These are phyloP conservation scores for Didymella sp. DNA, from an alignment of 2,329 filamentous ascomycete species.

Conservation along the genomic window DNA sequence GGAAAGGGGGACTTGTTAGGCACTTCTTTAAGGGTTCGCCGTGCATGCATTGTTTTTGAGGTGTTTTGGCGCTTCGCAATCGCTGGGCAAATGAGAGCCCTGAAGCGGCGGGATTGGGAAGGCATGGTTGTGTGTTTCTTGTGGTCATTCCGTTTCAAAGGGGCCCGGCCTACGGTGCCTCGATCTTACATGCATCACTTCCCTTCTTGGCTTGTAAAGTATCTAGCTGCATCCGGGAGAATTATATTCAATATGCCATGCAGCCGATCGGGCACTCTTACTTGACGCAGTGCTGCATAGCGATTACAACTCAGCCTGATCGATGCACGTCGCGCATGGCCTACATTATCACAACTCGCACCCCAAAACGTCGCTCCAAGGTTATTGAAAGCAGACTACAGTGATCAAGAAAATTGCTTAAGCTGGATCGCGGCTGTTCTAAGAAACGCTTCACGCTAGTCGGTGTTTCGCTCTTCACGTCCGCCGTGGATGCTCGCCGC, in stretches of 20 bases:
- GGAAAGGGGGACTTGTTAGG: background rate
- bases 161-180: background rate
- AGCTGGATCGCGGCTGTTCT: background rate
- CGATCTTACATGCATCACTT: background rate
- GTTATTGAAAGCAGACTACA: background rate
- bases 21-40: background rate
- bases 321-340: background rate
- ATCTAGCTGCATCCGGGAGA: background rate
- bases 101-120: background rate
- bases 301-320: background rate
- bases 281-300: background rate
- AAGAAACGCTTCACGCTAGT: background rate
- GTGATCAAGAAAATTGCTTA: background rate
- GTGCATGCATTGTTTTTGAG: background rate
- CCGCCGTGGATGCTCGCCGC: background rate
- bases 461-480: conserved; percentile 7
- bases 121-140: background rate
- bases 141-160: background rate
- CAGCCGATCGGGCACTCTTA: background rate
- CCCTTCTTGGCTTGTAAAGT: conserved; percentile 1
- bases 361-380: background rate
- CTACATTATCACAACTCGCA: background rate
- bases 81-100: background rate
- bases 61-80: conserved; percentile 6
- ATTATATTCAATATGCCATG: background rate